phyloP scores from a whole-genome alignment of 2,329 filamentous ascomycete genomes.

The Trichoderma breve region DNA sequence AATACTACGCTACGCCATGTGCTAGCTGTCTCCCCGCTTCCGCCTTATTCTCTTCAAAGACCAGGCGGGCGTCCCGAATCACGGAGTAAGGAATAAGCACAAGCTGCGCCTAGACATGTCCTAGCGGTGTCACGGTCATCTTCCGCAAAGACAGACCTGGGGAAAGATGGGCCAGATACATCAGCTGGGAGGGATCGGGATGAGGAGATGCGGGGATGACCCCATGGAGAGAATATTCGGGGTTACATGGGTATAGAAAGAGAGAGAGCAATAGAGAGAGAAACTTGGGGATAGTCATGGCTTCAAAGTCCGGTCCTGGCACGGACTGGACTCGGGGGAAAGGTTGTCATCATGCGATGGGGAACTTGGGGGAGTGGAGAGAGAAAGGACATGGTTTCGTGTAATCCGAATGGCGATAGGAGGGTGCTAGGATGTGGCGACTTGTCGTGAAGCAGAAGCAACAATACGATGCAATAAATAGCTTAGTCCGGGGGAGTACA shows the following conservation, averaged over 20 bases:
- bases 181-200: not conserved
- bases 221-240: not conserved
- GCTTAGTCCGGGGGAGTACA: not conserved
- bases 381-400: not conserved
- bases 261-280: not conserved
- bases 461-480: not conserved
- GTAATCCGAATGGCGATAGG: not conserved
- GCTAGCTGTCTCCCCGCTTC: not conserved
- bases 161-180: not conserved
- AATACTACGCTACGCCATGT: not conserved
- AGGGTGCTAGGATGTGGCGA: not conserved
- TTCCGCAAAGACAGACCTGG: not conserved
- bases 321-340: not conserved
- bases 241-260: not conserved
- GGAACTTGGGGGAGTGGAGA: not conserved
- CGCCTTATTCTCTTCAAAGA: not conserved
- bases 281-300: not conserved
- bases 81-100: not conserved
- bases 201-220: conserved; percentile 3
- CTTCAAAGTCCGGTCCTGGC: not conserved
- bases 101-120: not conserved
- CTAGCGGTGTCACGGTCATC: not conserved
- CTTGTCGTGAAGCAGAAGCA: not conserved
- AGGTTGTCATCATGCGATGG: not conserved
- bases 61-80: not conserved